Conservation (phyloP, 768 basidiomycete genomes). For the Leccinellum rugosiceps region DNA sequence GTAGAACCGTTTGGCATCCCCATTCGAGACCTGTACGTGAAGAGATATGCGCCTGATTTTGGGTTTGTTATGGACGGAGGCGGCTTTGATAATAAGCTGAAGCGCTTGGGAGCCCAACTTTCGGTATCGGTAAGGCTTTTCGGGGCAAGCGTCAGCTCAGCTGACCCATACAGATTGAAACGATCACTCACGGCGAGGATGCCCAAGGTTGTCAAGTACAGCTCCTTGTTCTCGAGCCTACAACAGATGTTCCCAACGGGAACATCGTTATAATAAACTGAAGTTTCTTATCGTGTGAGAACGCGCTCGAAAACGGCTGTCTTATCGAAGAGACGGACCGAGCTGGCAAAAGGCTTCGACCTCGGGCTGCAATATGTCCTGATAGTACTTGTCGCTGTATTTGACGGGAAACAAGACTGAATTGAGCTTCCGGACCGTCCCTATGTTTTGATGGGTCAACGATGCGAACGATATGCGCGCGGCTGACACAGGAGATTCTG, state of each 20-base stretch:
- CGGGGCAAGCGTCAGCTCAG: slow-evolving; percentile 13
- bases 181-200: slow-evolving; percentile 68
- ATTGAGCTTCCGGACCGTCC: slow-evolving; percentile 59
- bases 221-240: slow-evolving; percentile 63
- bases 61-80: slow-evolving; percentile 53
- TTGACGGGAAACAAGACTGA: slow-evolving; percentile 86
- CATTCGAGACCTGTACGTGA: slow-evolving; percentile 85
- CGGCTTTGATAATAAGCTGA: slow-evolving; percentile 62
- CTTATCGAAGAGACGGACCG: slow-evolving; percentile 47
- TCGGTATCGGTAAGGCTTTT: slow-evolving; percentile 81
- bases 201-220: slow-evolving; percentile 91
- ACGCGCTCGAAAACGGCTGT: slow-evolving; percentile 8
- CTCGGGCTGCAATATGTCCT: slow-evolving; percentile 71
- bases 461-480: slow-evolving; percentile 67
- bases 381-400: slow-evolving; percentile 87
- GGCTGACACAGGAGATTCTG: slow-evolving; percentile 14
- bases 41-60: slow-evolving; percentile 72
- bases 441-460: slow-evolving; percentile 79
- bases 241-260: slow-evolving; percentile 89
- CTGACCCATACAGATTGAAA: slow-evolving; percentile 8
- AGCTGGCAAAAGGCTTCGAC: slow-evolving; percentile 87
- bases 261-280: slow-evolving; percentile 92
- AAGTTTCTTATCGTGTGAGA: slow-evolving; percentile 25
- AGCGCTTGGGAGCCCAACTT: slow-evolving; percentile 72
- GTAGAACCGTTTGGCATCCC: slow-evolving; percentile 76